Evolutionary conservation across 306 rosid genomes (phyloP), one percentile per base, ranked within the genome.

Genomic region (Sphenostylis stenocarpa): DNA sequence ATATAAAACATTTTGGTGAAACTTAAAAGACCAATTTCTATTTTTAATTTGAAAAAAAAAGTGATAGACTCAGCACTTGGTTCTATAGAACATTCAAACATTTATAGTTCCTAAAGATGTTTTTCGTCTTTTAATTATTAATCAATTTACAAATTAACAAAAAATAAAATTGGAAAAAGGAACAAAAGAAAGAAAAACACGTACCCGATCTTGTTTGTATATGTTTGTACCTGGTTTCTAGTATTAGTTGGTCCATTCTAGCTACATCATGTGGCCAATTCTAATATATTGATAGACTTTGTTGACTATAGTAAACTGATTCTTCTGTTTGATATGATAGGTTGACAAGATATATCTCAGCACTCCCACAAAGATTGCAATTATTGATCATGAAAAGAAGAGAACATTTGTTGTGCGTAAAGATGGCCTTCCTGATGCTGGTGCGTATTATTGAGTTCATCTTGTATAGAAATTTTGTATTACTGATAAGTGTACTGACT

Each of bases 341-440:
- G 88, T 96, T 80, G 99, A 96, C 87, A 96, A 90, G 85, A 90
- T 93, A 83, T 96, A 91, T 88, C 94, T 96, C 13, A 86, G 97
- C 88, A 91, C 99, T 76, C 97, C 97, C 17, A 88, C 93, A 33
- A 96, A 96, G 91, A 91, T 96, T 62, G 97, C 98, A 31, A 96
- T 96, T 84, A 86, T 96, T 78, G 99, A 96, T 87, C 99, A 96
- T 57, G 99, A 91, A 75, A 96, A 89, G 65, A 96, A 92, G 87
- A 88, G 99, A 83, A 92, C 99, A 31, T 96, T 91, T 87, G 99
- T 89, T 51, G 60, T 96, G 70, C 96, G 90, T 33, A 96, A 96
- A 83, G 99, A 96, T 80, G 99, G 99, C 38, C 98, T 96, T 88
- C 97, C 98, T 75, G 99, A 96, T 96, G 99, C 98, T 29, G 99